Evolutionary conservation across 2,329 filamentous ascomycete genomes (phyloP).

Genomic region (Diaporthe amygdali): DNA sequence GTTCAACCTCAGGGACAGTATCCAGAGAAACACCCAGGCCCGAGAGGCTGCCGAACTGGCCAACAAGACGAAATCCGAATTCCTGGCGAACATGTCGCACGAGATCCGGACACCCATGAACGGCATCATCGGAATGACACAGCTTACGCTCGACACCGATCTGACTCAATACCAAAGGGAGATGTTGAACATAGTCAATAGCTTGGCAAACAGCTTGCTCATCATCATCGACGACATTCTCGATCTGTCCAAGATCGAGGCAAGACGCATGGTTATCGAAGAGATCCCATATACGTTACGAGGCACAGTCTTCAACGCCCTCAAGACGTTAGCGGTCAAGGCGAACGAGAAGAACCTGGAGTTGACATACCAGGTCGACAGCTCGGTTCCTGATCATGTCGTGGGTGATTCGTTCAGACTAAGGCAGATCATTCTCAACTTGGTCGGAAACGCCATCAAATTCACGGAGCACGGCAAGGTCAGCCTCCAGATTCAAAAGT

Average conservation of each 20-base stretch:
- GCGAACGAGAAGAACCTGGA: slow-evolving; percentile 95
- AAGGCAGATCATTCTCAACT: slow-evolving; percentile 93
- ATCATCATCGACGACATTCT: slow-evolving; percentile 93
- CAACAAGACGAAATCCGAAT: slow-evolving; percentile 98
- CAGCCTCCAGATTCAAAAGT: slow-evolving; percentile 83
- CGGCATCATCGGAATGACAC: slow-evolving; percentile 97
- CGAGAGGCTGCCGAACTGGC: slow-evolving; percentile 95
- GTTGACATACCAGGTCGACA: slow-evolving; percentile 91
- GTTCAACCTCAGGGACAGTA: slow-evolving; percentile 91
- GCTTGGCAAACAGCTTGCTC: slow-evolving; percentile 91
- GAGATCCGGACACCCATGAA: slow-evolving; percentile 98
- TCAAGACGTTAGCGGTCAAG: slow-evolving; percentile 96
- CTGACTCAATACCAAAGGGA: slow-evolving; percentile 94
- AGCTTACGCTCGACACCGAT: slow-evolving; percentile 93
- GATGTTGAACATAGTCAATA: slow-evolving; percentile 98
- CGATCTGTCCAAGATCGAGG: slow-evolving; percentile 84
- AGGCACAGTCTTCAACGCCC: slow-evolving; percentile 93
- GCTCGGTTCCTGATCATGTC: slow-evolving; percentile 91
- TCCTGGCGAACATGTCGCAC: slow-evolving; percentile 98
- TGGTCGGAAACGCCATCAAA: slow-evolving; percentile 98
- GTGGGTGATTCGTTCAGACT: slow-evolving; percentile 96
- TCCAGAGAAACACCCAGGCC: slow-evolving; percentile 94
- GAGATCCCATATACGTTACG: slow-evolving; percentile 95
- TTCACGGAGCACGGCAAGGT: slow-evolving; percentile 98
- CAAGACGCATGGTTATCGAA: slow-evolving; percentile 97